Conservation (phyloP, 2,329 filamentous ascomycete genomes). For the Aphanocladium album region DNA sequence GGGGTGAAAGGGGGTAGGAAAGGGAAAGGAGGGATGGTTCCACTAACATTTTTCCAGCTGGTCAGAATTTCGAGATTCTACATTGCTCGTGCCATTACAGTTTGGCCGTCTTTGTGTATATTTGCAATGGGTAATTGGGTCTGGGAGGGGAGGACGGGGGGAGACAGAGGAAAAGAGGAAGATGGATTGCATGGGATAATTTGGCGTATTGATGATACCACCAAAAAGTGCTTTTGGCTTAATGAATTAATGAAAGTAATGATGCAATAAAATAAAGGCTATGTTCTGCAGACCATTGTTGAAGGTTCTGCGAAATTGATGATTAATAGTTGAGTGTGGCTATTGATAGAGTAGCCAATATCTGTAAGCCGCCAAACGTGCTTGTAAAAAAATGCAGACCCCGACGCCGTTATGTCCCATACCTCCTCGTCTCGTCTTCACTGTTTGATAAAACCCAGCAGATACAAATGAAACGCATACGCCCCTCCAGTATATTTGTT, state of each 20-base stretch:
- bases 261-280: neutral
- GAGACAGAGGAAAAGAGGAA: too few relatives aligned
- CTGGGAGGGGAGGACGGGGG: too few relatives aligned
- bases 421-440: neutral
- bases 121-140: too few relatives aligned
- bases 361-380: neutral
- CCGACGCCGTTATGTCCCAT: neutral
- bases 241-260: neutral
- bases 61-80: too few relatives aligned
- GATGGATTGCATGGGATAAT: too few relatives aligned
- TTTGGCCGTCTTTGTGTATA: too few relatives aligned
- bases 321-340: neutral
- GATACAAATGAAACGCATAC: neutral
- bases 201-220: too few relatives aligned
- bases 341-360: neutral
- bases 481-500: constrained; percentile 6
- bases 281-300: neutral
- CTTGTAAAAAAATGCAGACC: neutral
- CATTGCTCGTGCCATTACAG: too few relatives aligned
- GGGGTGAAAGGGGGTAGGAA: too few relatives aligned
- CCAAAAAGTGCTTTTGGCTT: neutral
- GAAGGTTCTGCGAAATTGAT: neutral
- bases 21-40: too few relatives aligned
- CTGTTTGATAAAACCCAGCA: neutral
- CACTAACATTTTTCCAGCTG: too few relatives aligned